Evolutionary conservation across 768 basidiomycete species (phyloP), one percentile per base, ranked within the genome.

Genomic region (Chiua virens): DNA sequence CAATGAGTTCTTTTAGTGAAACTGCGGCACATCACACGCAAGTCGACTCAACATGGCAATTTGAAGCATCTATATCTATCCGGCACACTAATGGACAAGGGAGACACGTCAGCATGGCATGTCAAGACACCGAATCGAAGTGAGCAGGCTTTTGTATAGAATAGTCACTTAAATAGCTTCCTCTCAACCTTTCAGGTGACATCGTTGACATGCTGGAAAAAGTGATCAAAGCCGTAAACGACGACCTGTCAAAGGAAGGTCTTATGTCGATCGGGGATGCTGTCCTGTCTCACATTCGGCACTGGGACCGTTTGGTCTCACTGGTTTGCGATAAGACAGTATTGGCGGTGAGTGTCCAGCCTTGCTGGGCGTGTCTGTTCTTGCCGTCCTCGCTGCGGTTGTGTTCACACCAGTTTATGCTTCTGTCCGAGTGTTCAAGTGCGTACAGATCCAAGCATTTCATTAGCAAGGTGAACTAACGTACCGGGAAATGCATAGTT

Each of bases 41-140:
- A 40, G 18, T 53, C 50, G 5, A 13, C 38, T 3, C 42, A 60
- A 44, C 61, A 52, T 25, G 39, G 27, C 14, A 60, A 39, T 13
- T 40, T 64, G 51, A 64, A 64, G 13, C 41, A 58, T 41, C 23
- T 61, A 3, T 41, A 43, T 27, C 36, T 63, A 6, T 49, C 61
- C 2, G 58, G 58, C n/a, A 49, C 21, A 21, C 55, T 63, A 13
- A 21, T 60, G 3, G 52, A 48, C n/a, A 53, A 54, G 2, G 10
- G 15, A 9, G 52, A 65, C 10, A 62, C 60, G 13, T 37, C 51
- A 4, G 17, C 48, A 3, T 64, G 53, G 60, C 44, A 30, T 6
- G 22, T 64, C 28, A 13, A 17, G 21, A 64, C 57, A 2, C 62
- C 63, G 34, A 62, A 56, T 8, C 46, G 53, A 47, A n/a, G 62